Evolutionary conservation across 176 grass and related monocot genomes (phyloP), one percentile per base, ranked within the genome.

Genomic region (Guadua angustifolia): DNA sequence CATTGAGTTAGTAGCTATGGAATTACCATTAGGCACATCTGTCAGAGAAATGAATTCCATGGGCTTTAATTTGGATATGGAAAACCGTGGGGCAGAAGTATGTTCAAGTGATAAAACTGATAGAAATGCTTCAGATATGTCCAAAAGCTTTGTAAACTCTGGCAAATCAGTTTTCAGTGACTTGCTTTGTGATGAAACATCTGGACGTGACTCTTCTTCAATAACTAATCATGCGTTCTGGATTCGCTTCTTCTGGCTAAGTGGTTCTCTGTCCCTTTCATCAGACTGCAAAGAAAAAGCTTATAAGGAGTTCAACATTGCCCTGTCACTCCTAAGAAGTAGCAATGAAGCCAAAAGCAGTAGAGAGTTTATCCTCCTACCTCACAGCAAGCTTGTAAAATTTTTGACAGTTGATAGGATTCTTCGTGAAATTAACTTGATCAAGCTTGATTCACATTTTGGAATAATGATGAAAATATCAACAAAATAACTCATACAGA

Each of bases 381-480:
- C 91, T 80, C 90, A 98, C 78, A 91, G 85, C 42, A 93, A 92
- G 72, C 73, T 89, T 63, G 82, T 89, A 75, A 98, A 78, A 82
- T 86, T 89, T 18, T 82, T 98, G 66, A 94, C 92, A 77, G 71
- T 86, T 79, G 92, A 94, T 86, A 98, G 92, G 84, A 86, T 98
- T 86, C 83, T 88, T 65, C 91, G 91, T 86, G 85, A 98, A 91
- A 92, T 98, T 75, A 98, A 98, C 71, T 93, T 94, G 71, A 88
- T 98, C 79, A 98, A 89, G 82, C 88, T 98, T 62, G 89, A 98
- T 79, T 91, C 82, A n/a, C 95, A 90, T 88, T 98, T 81, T 90
- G 88, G 82, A 89, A 93, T 33, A 85, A 89, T 26, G 93, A 93
- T 77, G 95, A 98, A 86, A 87, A 88, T 76, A 93, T 93, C 55